These are phyloP conservation scores for Eucalyptus erythrocorys DNA, from an alignment of 345 rosid species.

Conservation along the genomic window DNA sequence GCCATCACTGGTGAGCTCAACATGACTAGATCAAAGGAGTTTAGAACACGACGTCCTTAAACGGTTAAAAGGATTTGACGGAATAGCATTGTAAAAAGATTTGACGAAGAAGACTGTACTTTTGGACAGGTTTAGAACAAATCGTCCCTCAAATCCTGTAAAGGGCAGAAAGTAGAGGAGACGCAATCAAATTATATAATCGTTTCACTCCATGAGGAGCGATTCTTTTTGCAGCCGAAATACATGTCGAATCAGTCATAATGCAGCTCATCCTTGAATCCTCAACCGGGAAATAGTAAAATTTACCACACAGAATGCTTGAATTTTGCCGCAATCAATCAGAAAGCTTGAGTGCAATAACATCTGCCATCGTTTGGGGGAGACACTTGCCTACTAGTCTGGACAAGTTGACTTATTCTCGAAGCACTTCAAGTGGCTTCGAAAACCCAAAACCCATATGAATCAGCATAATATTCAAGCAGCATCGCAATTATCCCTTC, in stretches of 20 bases:
- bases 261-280: not conserved
- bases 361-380: not conserved
- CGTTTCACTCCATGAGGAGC: not conserved
- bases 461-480: accelerated
- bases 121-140: not conserved
- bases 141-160: not conserved
- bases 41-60: not conserved
- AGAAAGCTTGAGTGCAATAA: not conserved
- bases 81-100: not conserved
- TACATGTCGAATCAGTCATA: not conserved
- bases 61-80: not conserved
- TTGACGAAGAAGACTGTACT: not conserved
- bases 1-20: not conserved
- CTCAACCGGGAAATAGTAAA: not conserved
- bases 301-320: not conserved
- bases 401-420: not conserved
- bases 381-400: not conserved
- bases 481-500: not conserved
- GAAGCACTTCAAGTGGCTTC: not conserved
- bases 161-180: too few species aligned
- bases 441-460: not conserved
- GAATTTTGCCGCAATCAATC: not conserved
- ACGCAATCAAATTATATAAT: too few species aligned
- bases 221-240: not conserved
- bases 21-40: not conserved